Evolutionary conservation across 805 yeast species (phyloP), one percentile per base, ranked within the genome.

Genomic region (Hanseniaspora occidentalis): DNA sequence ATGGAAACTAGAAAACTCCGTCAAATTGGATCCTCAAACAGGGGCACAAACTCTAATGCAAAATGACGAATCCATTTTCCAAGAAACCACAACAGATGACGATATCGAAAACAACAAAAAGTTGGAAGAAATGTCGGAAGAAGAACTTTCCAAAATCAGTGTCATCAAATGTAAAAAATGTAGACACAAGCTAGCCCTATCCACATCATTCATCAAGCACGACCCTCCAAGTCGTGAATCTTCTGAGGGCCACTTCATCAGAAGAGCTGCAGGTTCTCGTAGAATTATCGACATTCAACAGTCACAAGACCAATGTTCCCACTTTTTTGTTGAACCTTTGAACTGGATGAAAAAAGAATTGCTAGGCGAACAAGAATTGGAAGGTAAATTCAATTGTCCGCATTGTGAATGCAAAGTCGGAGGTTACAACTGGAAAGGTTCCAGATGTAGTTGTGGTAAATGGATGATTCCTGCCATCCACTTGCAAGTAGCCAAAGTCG

Each of bases 401-500:
- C 80, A 79, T 52, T 92, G 98, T 64, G 65, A 66, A 4, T 67
- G 82, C 13, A 92, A 89, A 61, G 74, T 92, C 2, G 98, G 98
- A 11, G 86, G 84, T 0, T 92, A 86, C 57, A 75, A 79, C 46
- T 92, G 98, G 98, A 83, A 79, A 52, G 98, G 98, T 0, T 76
- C 89, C 2, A 66, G 94, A 50, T 92, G 98, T 58, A 76, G 92
- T 43, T 92, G 98, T 59, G 96, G 96, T 2, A 76, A 75, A 50
- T 92, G 98, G 98, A 79, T 89, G 69, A 72, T 84, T 8, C 98
- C 98, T 0, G 94, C 94, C 1, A 70, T 92, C 44, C 84, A 83
- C 56, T 59, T 92, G 41, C 86, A 79, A 57, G 66, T 77, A 22
- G 80, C 86, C 6, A 83, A 84, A 56, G 89, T 84, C 4, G 96